phyloP scores from a whole-genome alignment of 495 filamentous ascomycete species.

The Penicillium nucicola region DNA sequence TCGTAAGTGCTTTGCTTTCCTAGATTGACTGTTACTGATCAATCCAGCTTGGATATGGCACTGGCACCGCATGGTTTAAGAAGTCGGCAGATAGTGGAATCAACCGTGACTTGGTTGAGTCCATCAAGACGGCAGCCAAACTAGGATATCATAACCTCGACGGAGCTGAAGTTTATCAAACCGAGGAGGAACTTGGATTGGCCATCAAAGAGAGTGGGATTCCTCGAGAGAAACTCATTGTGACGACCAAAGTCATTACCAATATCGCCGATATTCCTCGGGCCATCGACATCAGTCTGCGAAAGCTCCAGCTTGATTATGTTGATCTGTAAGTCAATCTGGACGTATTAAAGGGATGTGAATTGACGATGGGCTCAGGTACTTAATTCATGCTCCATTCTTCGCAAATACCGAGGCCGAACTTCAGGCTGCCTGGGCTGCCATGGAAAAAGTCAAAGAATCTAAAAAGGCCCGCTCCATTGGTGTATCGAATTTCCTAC shows the following conservation, averaged over 20 bases:
- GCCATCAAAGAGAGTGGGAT: slow-evolving; percentile 69
- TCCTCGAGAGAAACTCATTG: slow-evolving; percentile 65
- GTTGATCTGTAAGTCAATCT: slow-evolving; percentile 62
- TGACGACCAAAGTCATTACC: slow-evolving; percentile 69
- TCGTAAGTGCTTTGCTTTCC: slow-evolving; percentile 46
- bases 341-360: background rate
- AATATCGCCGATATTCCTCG: slow-evolving; percentile 57
- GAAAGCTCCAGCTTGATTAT: slow-evolving; percentile 73
- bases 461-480: slow-evolving; percentile 70
- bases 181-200: slow-evolving; percentile 70
- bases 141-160: slow-evolving; percentile 75
- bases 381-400: slow-evolving; percentile 78
- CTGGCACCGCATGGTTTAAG: slow-evolving; percentile 62
- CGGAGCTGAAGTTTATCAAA: slow-evolving; percentile 79
- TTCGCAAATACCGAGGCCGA: slow-evolving; percentile 58
- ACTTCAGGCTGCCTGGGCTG: slow-evolving; percentile 69
- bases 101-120: slow-evolving; percentile 47
- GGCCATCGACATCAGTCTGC: slow-evolving; percentile 68
- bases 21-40: slow-evolving; percentile 1
- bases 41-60: slow-evolving; percentile 69
- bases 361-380: slow-evolving; percentile 39
- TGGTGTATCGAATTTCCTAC: slow-evolving; percentile 80
- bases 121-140: slow-evolving; percentile 64
- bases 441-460: slow-evolving; percentile 70
- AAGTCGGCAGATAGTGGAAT: slow-evolving; percentile 31